phyloP scores from a whole-genome alignment of 2,329 filamentous ascomycete genomes.

The Plenodomus lindquistii region DNA sequence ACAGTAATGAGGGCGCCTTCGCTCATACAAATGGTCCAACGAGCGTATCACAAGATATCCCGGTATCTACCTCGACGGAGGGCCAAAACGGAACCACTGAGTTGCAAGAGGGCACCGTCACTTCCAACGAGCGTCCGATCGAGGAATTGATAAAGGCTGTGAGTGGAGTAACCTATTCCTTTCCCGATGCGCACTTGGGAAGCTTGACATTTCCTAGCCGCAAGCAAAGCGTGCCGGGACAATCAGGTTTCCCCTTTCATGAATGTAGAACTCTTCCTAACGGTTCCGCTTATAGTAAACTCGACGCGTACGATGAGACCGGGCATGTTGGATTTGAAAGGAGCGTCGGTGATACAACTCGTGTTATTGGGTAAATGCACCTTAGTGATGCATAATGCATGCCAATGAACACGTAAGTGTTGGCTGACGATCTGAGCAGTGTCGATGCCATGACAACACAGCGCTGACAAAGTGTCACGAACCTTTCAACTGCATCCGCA shows the following conservation, averaged over 20 bases:
- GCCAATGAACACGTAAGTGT: neutral
- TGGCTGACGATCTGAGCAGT: constrained; percentile 23
- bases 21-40: constrained; percentile 38
- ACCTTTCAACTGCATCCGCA: constrained; percentile 20
- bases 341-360: constrained; percentile 41
- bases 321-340: constrained; percentile 46
- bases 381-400: constrained; percentile 2
- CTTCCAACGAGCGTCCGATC: constrained; percentile 30
- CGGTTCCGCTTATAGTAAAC: constrained; percentile 58
- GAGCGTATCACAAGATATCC: constrained; percentile 17
- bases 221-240: constrained; percentile 41
- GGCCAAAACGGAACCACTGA: constrained; percentile 22
- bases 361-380: constrained; percentile 32
- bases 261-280: constrained; percentile 57
- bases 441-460: constrained; percentile 25
- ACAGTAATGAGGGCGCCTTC: constrained; percentile 28
- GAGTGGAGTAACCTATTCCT: constrained; percentile 49
- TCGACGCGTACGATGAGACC: constrained; percentile 54
- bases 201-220: constrained; percentile 58
- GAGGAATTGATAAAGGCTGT: constrained; percentile 38
- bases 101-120: constrained; percentile 23
- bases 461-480: constrained; percentile 21
- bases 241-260: constrained; percentile 35
- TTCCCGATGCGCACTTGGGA: constrained; percentile 58
- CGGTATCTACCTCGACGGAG: constrained; percentile 13